Conservation (phyloP, 768 basidiomycete genomes). For the Suillus subluteus region DNA sequence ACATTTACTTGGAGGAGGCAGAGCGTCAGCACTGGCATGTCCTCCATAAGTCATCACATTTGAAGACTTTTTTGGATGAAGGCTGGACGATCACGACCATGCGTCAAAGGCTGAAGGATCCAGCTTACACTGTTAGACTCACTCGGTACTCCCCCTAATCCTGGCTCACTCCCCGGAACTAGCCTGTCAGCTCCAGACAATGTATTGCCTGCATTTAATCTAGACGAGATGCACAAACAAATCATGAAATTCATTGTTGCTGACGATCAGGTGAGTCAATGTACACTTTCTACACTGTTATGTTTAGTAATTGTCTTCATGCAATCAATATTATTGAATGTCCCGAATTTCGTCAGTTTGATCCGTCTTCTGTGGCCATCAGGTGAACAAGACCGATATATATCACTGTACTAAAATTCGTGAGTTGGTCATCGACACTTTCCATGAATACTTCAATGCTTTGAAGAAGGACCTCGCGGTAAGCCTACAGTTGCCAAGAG, state of each 20-base stretch:
- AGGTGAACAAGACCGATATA: slow-evolving; percentile 13
- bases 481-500: background rate
- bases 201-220: background rate
- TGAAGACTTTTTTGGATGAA: too few species aligned
- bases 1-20: too few species aligned
- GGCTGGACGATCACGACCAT: too few species aligned
- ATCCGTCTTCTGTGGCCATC: slow-evolving; percentile 2
- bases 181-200: background rate
- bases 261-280: background rate
- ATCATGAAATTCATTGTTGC: background rate
- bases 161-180: background rate
- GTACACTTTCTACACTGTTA: background rate
- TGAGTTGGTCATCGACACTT: slow-evolving; percentile 10
- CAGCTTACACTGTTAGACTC: too few species aligned
- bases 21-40: too few species aligned
- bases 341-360: background rate
- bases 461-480: slow-evolving; percentile 7
- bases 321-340: slow-evolving; percentile 9
- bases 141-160: background rate
- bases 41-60: too few species aligned
- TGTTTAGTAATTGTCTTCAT: background rate
- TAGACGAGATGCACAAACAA: background rate
- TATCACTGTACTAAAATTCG: slow-evolving; percentile 12
- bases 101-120: too few species aligned
- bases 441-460: background rate